Evolutionary conservation across 495 filamentous ascomycete genomes (phyloP).

Genomic region (Neurospora pannonica): DNA sequence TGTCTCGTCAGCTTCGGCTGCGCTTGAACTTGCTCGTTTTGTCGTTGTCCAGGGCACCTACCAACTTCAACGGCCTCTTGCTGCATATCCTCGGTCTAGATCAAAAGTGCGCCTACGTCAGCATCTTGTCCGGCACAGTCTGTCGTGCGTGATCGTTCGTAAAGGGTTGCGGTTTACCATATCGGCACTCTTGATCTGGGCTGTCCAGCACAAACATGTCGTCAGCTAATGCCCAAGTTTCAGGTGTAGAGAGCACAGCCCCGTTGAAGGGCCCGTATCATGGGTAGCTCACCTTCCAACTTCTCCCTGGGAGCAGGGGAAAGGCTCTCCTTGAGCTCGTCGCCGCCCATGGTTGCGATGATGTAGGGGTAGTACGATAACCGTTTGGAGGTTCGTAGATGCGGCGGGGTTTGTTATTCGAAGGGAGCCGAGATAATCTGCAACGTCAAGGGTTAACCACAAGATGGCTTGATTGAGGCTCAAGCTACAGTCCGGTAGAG

Average conservation of each 20-base stretch:
- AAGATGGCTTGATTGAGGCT: not conserved
- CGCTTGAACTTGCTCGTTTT: not conserved
- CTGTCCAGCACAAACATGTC: slow-evolving; percentile 33
- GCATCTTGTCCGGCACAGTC: slow-evolving; percentile 1
- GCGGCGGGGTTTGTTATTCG: not conserved
- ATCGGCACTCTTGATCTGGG: slow-evolving; percentile 91
- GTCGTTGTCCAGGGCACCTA: slow-evolving; percentile 37
- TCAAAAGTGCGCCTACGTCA: slow-evolving; percentile 13
- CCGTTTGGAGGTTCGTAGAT: slow-evolving; percentile 1
- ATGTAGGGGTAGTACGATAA: not conserved
- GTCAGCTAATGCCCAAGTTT: slow-evolving; percentile 1
- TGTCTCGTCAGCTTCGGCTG: not conserved
- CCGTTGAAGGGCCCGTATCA: not conserved
- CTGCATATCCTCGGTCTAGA: slow-evolving; percentile 91
- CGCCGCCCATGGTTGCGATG: slow-evolving; percentile 16
- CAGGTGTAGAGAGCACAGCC: not conserved
- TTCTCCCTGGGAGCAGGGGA: slow-evolving; percentile 28
- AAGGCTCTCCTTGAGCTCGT: slow-evolving; percentile 17
- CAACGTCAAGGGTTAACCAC: not conserved
- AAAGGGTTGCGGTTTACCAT: slow-evolving; percentile 59
- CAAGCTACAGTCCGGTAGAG: not conserved
- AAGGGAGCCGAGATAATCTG: not conserved
- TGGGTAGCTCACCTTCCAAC: slow-evolving; percentile 23
- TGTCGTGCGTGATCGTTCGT: not conserved
- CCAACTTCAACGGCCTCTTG: slow-evolving; percentile 87